These are phyloP conservation scores for Durio zibethinus DNA, from an alignment of 345 rosid species.

Conservation along the genomic window DNA sequence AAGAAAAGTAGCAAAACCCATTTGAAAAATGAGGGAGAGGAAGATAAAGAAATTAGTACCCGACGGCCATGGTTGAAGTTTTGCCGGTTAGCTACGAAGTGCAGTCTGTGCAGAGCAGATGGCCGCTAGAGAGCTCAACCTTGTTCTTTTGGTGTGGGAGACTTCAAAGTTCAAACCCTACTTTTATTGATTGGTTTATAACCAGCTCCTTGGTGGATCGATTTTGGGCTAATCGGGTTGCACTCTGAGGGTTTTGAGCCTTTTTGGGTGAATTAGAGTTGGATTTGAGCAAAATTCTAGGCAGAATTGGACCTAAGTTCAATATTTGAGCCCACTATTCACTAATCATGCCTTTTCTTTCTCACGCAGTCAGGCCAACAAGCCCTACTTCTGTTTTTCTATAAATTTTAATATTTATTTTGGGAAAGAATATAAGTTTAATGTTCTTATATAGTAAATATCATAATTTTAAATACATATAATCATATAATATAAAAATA, in stretches of 20 bases:
- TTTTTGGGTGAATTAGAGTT: no score
- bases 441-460: no score
- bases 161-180: slow-evolving; percentile 32
- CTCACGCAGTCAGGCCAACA: not conserved
- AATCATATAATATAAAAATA: no score
- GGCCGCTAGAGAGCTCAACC: slow-evolving; percentile 11
- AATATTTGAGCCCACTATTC: not conserved
- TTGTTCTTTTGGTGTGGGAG: not conserved
- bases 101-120: slow-evolving; percentile 4
- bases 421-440: no score
- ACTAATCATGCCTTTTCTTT: no score
- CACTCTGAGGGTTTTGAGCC: not conserved
- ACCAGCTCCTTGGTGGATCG: not conserved
- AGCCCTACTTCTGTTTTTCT: no score
- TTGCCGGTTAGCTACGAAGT: not conserved
- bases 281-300: no score
- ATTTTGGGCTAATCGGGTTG: not conserved
- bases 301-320: not conserved
- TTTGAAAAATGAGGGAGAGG: not conserved
- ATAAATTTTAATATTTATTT: no score
- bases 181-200: not conserved
- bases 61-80: slow-evolving; percentile 19
- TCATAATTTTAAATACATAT: no score
- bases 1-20: not conserved
- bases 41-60: slow-evolving; percentile 1